Evolutionary conservation across 805 yeast genomes (phyloP).

Genomic region (Candida krabiensis): DNA sequence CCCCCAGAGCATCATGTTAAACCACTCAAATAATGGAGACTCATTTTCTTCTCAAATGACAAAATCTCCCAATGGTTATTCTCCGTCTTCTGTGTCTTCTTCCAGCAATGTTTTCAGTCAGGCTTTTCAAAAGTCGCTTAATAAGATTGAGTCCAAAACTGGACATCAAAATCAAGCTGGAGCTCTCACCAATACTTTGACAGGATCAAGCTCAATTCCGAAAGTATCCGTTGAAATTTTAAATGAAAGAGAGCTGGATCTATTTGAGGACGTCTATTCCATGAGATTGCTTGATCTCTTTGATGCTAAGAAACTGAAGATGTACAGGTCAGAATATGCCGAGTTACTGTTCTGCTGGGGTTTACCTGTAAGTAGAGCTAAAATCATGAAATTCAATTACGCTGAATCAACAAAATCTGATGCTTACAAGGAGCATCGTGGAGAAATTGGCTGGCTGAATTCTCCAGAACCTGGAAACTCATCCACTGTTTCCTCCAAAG

Average conservation of each 20-base stretch:
- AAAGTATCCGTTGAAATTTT: conserved; percentile 46
- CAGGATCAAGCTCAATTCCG: conserved; percentile 13
- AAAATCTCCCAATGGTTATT: conserved; percentile 8
- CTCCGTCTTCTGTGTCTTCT: conserved; percentile 19
- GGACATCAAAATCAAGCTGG: neutral
- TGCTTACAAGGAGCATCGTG: conserved; percentile 25
- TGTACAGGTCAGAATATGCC: conserved; percentile 70
- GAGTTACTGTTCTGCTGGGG: conserved; percentile 82
- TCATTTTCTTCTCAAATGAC: conserved; percentile 8
- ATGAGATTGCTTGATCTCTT: conserved; percentile 41
- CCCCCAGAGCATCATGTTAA: conserved; percentile 12
- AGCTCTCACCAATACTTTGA: too few species aligned
- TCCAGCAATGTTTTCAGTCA: conserved; percentile 24
- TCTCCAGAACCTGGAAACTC: conserved; percentile 19
- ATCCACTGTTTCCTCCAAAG: neutral
- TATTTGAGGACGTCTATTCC: conserved; percentile 43
- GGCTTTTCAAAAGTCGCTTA: conserved; percentile 22
- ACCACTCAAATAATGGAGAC: conserved; percentile 7
- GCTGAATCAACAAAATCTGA: conserved; percentile 8
- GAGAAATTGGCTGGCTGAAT: conserved; percentile 30
- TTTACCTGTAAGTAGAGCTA: conserved; percentile 72
- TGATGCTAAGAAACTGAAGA: conserved; percentile 36
- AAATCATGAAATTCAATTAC: conserved; percentile 70
- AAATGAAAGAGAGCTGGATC: conserved; percentile 43
- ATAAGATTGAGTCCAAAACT: neutral